phyloP scores from a whole-genome alignment of 805 yeast species.

The Cyberlindnera veronae region DNA sequence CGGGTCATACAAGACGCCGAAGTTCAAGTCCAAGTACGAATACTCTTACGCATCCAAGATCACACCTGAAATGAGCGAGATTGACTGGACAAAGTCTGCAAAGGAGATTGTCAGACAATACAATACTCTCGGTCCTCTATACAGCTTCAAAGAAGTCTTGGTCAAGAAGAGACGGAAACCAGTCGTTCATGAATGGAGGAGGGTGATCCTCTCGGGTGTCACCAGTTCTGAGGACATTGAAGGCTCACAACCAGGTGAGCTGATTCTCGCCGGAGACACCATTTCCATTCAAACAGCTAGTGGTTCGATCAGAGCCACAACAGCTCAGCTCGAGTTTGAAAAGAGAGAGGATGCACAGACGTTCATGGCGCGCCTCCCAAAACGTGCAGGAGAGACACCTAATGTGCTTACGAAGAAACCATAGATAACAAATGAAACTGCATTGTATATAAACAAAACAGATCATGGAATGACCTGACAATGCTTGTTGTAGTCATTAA shows the following conservation, averaged over 20 bases:
- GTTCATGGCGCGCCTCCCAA: constrained; percentile 42
- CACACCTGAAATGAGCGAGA: constrained; percentile 35
- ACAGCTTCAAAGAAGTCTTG: constrained; percentile 40
- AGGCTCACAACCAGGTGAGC: constrained; percentile 28
- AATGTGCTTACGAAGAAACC: constrained; percentile 10
- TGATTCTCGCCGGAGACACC: constrained; percentile 21
- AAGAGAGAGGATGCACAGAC: constrained; percentile 40
- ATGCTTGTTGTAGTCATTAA: constrained; percentile 68
- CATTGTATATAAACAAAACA: neutral
- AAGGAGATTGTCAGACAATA: constrained; percentile 37
- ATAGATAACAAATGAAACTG: neutral
- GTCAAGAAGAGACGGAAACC: constrained; percentile 33
- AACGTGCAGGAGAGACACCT: constrained; percentile 41
- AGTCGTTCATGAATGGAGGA: constrained; percentile 30
- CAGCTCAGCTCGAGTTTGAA: constrained; percentile 54
- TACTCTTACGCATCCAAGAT: constrained; percentile 61
- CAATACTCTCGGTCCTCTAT: constrained; percentile 56
- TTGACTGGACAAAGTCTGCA: constrained; percentile 46
- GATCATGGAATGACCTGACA: constrained; percentile 46
- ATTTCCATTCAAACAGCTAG: constrained; percentile 43
- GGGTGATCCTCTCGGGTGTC: constrained; percentile 49
- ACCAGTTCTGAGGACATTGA: neutral
- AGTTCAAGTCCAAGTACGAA: constrained; percentile 26
- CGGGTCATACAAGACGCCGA: constrained; percentile 25
- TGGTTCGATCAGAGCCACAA: constrained; percentile 36